Evolutionary conservation across 371 early-diverging fungal genomes (phyloP).

Genomic region (Mucor racemosus): DNA sequence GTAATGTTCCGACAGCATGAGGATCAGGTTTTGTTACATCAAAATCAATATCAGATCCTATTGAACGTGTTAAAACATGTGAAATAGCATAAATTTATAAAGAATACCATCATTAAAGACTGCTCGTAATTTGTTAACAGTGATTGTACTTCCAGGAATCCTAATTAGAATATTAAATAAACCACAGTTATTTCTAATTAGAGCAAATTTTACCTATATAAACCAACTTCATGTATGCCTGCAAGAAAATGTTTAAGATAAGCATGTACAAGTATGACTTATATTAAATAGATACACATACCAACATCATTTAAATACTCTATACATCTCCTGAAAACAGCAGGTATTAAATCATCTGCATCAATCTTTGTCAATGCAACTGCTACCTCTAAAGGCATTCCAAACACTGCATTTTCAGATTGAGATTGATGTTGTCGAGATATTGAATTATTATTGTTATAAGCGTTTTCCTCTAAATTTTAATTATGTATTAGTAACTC

Average conservation of each 20-base stretch:
- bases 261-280: neutral
- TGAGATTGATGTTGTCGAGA: slow-evolving; percentile 11
- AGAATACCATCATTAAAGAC: slow-evolving; percentile 57
- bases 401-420: slow-evolving; percentile 53
- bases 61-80: neutral
- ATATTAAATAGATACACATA: neutral
- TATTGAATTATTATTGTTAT: neutral
- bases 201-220: slow-evolving; percentile 49
- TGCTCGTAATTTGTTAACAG: slow-evolving; percentile 57
- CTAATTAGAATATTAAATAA: slow-evolving; percentile 19
- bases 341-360: slow-evolving; percentile 65
- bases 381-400: slow-evolving; percentile 59
- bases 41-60: slow-evolving; percentile 62
- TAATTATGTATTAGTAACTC: neutral
- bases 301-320: slow-evolving; percentile 64
- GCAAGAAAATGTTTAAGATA: slow-evolving; percentile 1
- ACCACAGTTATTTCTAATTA: neutral
- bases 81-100: neutral
- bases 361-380: slow-evolving; percentile 58
- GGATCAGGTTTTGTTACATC: slow-evolving; percentile 63
- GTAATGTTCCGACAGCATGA: slow-evolving; percentile 80
- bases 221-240: slow-evolving; percentile 65
- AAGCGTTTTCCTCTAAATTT: slow-evolving; percentile 9
- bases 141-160: slow-evolving; percentile 59
- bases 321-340: slow-evolving; percentile 76